Base-by-base conservation (phyloP, 768 basidiomycete genomes). In the Lentinula boryana region DNA sequence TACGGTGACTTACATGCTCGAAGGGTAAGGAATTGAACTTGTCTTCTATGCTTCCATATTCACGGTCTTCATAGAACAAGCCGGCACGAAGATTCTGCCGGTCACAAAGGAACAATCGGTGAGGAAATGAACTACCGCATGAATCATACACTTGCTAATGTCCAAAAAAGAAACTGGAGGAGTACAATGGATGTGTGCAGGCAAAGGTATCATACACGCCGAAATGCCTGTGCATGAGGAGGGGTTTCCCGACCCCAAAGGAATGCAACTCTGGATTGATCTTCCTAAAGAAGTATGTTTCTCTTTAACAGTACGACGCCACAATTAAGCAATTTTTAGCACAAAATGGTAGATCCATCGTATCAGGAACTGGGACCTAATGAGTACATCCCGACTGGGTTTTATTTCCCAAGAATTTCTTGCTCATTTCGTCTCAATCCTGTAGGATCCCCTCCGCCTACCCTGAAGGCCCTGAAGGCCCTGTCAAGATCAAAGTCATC, bases 161-260 rank as follows among this genome's bases (percentile, higher is more conserved):
- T 63, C 18, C 21, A 38, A 41, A 43, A 33, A 55, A 80, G 80
- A 83, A 43, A 69, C 86, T 8, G 95, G 95, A 3, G 96, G 94
- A 53, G 87, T 97, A 1, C 95, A 98, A 68, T 97, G 95, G 93
- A 96, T 96, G 95, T 86, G 83, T 71, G 89, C 89, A 13, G 89
- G 87, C 60, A 75, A 83, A 67, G 91, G 91, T 52, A 90, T 91
- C 66, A 86, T 91, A 36, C 89, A 92, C 63, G 87, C 89, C 1
- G 89, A 91, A 76, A 97, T 97, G 91, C 96, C 96, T 2, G 78
- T 93, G 5, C 87, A 90, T 62, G 84, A 61, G 10, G 64, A 79
- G 1, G 89, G 87, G 13, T 67, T 76, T 1, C 87, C 89, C 0
- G 86, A 91, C 54, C 91, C 93, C 2, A 78, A 81, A 33, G 95